phyloP scores from a whole-genome alignment of 805 yeast species.

The Hyphopichia homilentoma region DNA sequence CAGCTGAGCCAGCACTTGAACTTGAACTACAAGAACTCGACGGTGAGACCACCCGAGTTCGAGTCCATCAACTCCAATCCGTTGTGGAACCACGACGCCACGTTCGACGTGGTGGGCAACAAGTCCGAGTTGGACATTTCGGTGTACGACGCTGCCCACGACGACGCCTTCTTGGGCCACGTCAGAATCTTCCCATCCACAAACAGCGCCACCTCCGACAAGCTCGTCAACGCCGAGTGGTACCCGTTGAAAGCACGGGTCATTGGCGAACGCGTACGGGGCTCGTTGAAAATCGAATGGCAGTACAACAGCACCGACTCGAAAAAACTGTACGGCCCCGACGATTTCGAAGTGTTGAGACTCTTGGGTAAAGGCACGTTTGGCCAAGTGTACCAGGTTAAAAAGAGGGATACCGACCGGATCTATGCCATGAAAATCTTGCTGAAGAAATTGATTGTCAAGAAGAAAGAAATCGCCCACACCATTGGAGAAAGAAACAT shows the following conservation, averaged over 20 bases:
- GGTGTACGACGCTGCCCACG: conserved; percentile 81
- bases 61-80: conserved; percentile 47
- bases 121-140: conserved; percentile 82
- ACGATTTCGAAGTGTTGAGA: conserved; percentile 88
- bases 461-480: conserved; percentile 96
- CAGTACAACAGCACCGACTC: conserved; percentile 61
- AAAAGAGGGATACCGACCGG: conserved; percentile 82
- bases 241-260: conserved; percentile 67
- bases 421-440: conserved; percentile 97
- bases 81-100: conserved; percentile 88
- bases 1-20: conserved; percentile 33
- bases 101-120: conserved; percentile 85
- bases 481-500: conserved; percentile 97
- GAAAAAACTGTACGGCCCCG: conserved; percentile 84
- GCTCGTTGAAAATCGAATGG: conserved; percentile 73
- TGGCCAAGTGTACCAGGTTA: conserved; percentile 96
- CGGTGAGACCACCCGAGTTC: conserved; percentile 13
- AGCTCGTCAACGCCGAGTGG: conserved; percentile 59
- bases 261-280: conserved; percentile 71
- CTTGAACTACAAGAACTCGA: conserved; percentile 9
- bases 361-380: conserved; percentile 94
- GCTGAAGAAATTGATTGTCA: conserved; percentile 90
- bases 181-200: conserved; percentile 66
- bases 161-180: conserved; percentile 85
- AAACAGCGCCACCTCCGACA: conserved; percentile 32